Percentiles rank a stretch among this genome's conserved stretches.
Evolutionary conservation across 257 asterid species (phyloP).

Genomic region (Salvia miltiorrhiza): DNA sequence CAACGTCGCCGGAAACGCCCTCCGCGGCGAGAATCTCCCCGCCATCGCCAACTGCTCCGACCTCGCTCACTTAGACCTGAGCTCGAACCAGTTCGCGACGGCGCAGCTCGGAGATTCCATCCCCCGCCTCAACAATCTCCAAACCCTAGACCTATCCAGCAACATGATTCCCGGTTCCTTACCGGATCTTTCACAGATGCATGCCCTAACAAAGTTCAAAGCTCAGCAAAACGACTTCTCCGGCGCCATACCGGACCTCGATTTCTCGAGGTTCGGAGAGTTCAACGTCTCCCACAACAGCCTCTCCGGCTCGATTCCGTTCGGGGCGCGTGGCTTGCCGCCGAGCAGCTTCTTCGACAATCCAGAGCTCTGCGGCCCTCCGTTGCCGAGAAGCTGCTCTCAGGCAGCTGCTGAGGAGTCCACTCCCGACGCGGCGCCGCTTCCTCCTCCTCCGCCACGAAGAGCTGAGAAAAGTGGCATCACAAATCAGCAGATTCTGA

Average conservation of each 20-base stretch:
- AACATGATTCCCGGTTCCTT: conserved; percentile 38
- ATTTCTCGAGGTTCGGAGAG: conserved; percentile 23
- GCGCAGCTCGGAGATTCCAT: conserved; percentile 33
- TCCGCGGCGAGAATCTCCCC: conserved; percentile 36
- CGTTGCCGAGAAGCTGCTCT: conserved; percentile 37
- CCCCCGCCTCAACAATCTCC: conserved; percentile 35
- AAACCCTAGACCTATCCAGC: conserved; percentile 39
- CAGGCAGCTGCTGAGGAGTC: neutral
- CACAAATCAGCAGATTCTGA: conserved; percentile 48
- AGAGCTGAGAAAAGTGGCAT: neutral
- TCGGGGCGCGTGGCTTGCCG: conserved; percentile 26
- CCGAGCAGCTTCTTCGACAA: conserved; percentile 35
- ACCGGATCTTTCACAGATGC: conserved; percentile 37
- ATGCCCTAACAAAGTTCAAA: conserved; percentile 24
- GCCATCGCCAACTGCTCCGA: conserved; percentile 42
- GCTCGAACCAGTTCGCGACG: conserved; percentile 41
- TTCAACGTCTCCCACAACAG: conserved; percentile 51
- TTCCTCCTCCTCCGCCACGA: conserved; percentile 3
- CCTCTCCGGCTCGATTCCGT: conserved; percentile 45
- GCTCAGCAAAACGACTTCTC: conserved; percentile 44
- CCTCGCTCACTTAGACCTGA: conserved; percentile 31
- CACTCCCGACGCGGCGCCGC: neutral
- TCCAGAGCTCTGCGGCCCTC: conserved; percentile 48
- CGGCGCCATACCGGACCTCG: conserved; percentile 38
- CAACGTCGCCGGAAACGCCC: conserved; percentile 29